phyloP scores from a whole-genome alignment of 1,284 basidiomycete genomes.

The Apiotrichum gracile region DNA sequence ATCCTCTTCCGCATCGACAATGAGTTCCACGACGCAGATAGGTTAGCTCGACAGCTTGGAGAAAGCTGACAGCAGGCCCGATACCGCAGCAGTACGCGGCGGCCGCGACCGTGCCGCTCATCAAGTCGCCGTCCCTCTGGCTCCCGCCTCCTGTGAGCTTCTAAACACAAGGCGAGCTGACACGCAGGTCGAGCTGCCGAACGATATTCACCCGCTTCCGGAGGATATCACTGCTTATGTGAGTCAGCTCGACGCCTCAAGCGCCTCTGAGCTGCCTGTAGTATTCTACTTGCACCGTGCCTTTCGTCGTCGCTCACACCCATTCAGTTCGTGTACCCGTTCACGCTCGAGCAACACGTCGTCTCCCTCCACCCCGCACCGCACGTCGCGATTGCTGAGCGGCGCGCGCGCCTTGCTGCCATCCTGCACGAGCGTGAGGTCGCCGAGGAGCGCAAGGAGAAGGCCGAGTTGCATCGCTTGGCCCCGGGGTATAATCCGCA shows the following conservation, averaged over 20 bases:
- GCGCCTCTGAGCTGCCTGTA: too few relatives aligned
- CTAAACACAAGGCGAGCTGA: background rate
- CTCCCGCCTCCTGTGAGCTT: conserved; percentile 67
- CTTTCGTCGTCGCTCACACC: background rate
- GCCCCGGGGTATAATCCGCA: conserved; percentile 47
- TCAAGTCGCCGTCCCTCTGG: conserved; percentile 84
- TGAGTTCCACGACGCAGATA: conserved; percentile 18
- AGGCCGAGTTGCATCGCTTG: conserved; percentile 33
- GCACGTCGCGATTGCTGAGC: conserved; percentile 59
- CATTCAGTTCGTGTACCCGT: conserved; percentile 82
- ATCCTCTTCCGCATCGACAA: conserved; percentile 3
- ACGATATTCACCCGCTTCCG: conserved; percentile 84
- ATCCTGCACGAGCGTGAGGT: conserved; percentile 65
- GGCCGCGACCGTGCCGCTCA: conserved; percentile 68
- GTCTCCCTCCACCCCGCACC: conserved; percentile 65
- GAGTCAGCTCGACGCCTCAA: too few relatives aligned
- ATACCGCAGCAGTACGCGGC: conserved; percentile 62
- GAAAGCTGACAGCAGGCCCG: conserved; percentile 27
- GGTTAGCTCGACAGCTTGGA: conserved; percentile 1
- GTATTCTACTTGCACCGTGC: conserved; percentile 29
- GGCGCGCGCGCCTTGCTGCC: conserved; percentile 60
- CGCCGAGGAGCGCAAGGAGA: conserved; percentile 65
- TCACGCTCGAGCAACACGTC: conserved; percentile 79
- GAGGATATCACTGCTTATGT: conserved; percentile 83
- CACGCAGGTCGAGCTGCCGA: conserved; percentile 67